Percentiles rank a stretch among this genome's conserved stretches.
phyloP scores from a whole-genome alignment of 2,329 filamentous ascomycete genomes.

The Talaromyces sp. region DNA sequence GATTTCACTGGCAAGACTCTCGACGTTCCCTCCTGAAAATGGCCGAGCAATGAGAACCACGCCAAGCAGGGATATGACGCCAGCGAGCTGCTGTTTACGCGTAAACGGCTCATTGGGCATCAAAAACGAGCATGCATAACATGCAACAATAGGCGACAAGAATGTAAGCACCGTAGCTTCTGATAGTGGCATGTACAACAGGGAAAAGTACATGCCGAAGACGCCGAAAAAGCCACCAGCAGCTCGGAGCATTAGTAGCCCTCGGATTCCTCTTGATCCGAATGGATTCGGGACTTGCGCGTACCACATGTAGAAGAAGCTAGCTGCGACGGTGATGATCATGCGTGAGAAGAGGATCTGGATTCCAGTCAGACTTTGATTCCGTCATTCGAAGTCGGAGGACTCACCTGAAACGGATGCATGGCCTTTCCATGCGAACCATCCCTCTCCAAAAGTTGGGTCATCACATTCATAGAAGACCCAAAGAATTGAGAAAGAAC shows the following conservation, averaged over 20 bases:
- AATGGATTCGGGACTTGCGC: constrained; percentile 65
- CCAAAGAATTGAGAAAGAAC: constrained; percentile 76
- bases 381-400: not conserved
- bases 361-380: not conserved
- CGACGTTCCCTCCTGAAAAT: constrained; percentile 24
- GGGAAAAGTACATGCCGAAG: constrained; percentile 70
- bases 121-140: constrained; percentile 74
- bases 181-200: constrained; percentile 76
- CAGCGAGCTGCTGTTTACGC: constrained; percentile 70
- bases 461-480: constrained; percentile 78
- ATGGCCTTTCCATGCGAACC: constrained; percentile 66
- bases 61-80: constrained; percentile 69
- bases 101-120: constrained; percentile 72
- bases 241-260: constrained; percentile 66
- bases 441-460: constrained; percentile 68
- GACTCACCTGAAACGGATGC: constrained; percentile 68
- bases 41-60: constrained; percentile 82
- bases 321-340: constrained; percentile 65
- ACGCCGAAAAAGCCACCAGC: constrained; percentile 73
- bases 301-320: constrained; percentile 71
- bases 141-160: constrained; percentile 72
- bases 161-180: constrained; percentile 91
- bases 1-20: constrained; percentile 8
- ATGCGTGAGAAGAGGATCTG: constrained; percentile 76
- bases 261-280: constrained; percentile 63